Percentiles rank a stretch among this genome's conserved stretches.
phyloP scores from a whole-genome alignment of 2,329 filamentous ascomycete species.

The Microcyclosporella mali region DNA sequence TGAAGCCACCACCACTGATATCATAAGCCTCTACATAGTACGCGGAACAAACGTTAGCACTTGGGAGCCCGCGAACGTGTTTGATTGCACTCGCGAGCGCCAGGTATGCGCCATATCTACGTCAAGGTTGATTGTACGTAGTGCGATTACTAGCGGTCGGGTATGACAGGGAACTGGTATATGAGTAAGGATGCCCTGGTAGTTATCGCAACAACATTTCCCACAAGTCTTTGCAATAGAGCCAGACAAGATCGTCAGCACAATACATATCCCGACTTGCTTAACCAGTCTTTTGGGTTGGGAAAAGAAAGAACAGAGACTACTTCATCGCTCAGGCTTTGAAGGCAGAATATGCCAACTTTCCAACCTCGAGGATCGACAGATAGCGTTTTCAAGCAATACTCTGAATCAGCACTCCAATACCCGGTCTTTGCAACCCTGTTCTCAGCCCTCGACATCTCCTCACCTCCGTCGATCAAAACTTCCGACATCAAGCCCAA shows the following conservation, averaged over 20 bases:
- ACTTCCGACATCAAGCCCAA: too few relatives aligned
- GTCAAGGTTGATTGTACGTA: background rate
- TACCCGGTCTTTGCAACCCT: background rate
- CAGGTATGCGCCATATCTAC: conserved; percentile 1
- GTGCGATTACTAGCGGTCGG: too few relatives aligned
- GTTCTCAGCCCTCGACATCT: background rate
- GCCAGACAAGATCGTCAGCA: too few relatives aligned
- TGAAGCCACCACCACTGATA: too few relatives aligned
- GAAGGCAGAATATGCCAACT: background rate
- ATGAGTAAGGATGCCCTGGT: conserved; percentile 1
- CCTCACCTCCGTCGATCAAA: background rate
- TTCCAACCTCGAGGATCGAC: background rate
- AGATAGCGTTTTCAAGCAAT: background rate
- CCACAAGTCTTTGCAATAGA: too few relatives aligned
- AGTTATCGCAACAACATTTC: too few relatives aligned
- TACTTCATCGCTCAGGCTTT: too few relatives aligned
- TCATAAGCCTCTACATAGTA: background rate
- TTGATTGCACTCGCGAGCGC: too few relatives aligned
- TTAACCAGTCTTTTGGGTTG: too few relatives aligned
- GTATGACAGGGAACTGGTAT: background rate
- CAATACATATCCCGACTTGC: too few relatives aligned
- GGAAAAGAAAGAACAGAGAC: too few relatives aligned
- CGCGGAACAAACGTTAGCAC: conserved; percentile 1
- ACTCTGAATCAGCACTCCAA: background rate
- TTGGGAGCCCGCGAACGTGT: too few relatives aligned